These are phyloP conservation scores for Vinca major DNA, from an alignment of 305 asterid species.

Conservation along the genomic window DNA sequence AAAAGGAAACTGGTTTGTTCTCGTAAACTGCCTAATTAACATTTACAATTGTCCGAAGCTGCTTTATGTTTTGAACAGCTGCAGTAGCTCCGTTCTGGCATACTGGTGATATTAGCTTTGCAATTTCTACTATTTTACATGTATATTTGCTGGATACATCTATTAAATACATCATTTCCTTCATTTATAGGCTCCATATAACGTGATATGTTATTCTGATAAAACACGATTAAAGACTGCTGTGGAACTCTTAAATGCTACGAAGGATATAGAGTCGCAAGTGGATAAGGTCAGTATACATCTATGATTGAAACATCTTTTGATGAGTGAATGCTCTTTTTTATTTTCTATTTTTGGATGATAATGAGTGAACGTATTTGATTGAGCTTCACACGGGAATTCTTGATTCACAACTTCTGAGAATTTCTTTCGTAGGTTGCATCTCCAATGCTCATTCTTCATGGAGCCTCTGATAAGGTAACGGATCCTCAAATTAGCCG, in stretches of 20 bases:
- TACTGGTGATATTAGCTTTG: background rate
- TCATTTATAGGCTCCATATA: conserved; percentile 58
- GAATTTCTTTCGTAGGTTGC: conserved; percentile 35
- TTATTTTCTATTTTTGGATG: too few relatives aligned
- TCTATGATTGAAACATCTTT: background rate
- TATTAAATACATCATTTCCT: background rate
- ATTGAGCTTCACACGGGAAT: background rate
- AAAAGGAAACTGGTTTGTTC: conserved; percentile 53
- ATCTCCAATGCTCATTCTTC: conserved; percentile 76
- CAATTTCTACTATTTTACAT: background rate
- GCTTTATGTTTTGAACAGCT: background rate
- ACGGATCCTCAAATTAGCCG: conserved; percentile 82
- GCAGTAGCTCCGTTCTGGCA: background rate
- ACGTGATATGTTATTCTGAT: conserved; percentile 77
- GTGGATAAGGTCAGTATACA: conserved; percentile 52
- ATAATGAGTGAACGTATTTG: too few relatives aligned
- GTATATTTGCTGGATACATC: background rate
- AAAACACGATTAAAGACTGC: conserved; percentile 82
- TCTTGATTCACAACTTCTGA: conserved; percentile 1
- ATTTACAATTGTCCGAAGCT: too few relatives aligned
- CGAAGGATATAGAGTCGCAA: conserved; percentile 58
- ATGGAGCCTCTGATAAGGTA: conserved; percentile 86
- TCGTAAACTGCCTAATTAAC: background rate
- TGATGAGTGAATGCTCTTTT: background rate
- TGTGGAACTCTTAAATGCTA: conserved; percentile 77